Percentiles rank a stretch among this genome's conserved stretches.
Conservation (phyloP, 2,329 filamentous ascomycete species). For the Fusarium tanahbumbuense region DNA sequence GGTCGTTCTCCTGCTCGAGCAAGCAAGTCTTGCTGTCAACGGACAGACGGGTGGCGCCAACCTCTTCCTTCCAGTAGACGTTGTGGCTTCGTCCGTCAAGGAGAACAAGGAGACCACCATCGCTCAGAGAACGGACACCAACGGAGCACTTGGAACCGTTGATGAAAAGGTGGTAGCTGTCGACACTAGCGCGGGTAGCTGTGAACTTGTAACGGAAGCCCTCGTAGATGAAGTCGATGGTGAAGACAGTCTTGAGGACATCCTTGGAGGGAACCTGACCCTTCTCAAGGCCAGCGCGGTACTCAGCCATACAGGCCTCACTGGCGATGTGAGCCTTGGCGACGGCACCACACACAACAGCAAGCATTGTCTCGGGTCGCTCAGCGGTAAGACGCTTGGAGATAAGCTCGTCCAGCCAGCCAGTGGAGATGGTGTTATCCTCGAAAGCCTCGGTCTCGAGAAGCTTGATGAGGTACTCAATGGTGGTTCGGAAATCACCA, state of each 20-base stretch:
- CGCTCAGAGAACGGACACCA: conserved; percentile 90
- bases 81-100: conserved; percentile 95
- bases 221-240: conserved; percentile 98
- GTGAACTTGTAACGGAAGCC: conserved; percentile 98
- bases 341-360: conserved; percentile 94
- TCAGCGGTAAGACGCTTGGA: conserved; percentile 97
- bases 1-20: conserved; percentile 98
- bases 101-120: conserved; percentile 91
- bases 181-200: conserved; percentile 87
- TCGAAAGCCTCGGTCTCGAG: conserved; percentile 98
- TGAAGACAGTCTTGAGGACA: conserved; percentile 96
- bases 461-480: conserved; percentile 98
- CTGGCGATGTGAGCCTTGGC: conserved; percentile 96
- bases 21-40: conserved; percentile 98
- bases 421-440: conserved; percentile 98
- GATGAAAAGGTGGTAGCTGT: conserved; percentile 98
- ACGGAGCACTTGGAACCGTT: conserved; percentile 97
- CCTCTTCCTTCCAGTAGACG: conserved; percentile 99
- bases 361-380: conserved; percentile 90
- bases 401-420: conserved; percentile 98
- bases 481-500: conserved; percentile 98
- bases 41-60: conserved; percentile 92
- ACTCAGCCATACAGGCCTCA: conserved; percentile 87
- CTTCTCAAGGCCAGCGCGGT: conserved; percentile 90
- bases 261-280: conserved; percentile 98